A percentile compares a stretch with the other conserved stretches of the same genome.
These are phyloP conservation scores for Viola pubescens DNA, from an alignment of 441 rosid genomes.

Conservation along the genomic window DNA sequence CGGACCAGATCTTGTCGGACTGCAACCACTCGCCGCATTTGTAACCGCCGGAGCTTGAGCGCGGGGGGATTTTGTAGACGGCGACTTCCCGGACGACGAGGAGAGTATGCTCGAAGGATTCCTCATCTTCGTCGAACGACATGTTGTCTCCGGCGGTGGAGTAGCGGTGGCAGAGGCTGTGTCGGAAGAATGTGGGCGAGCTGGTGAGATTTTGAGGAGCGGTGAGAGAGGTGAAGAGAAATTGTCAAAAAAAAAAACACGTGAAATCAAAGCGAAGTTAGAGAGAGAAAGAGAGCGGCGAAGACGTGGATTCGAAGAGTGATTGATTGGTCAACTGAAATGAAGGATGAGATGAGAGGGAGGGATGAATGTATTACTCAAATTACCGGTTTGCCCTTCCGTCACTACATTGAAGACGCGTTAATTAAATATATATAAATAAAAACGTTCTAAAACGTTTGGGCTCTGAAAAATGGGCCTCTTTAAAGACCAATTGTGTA, in stretches of 20 bases:
- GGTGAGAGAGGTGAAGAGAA: slow-evolving; percentile 1
- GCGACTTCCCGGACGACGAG: slow-evolving; percentile 90
- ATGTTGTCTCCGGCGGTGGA: slow-evolving; percentile 14
- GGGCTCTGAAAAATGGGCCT: background rate
- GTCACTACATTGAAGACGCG: too few species aligned
- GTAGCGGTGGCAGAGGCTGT: too few species aligned
- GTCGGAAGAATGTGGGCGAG: too few species aligned
- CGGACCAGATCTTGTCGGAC: slow-evolving; percentile 98
- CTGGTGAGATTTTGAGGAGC: background rate
- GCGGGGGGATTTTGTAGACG: slow-evolving; percentile 90
- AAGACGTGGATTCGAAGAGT: slow-evolving; percentile 28
- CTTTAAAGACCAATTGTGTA: background rate
- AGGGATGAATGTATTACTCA: background rate
- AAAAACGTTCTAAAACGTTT: background rate
- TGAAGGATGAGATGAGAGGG: too few species aligned
- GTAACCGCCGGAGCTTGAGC: slow-evolving; percentile 91
- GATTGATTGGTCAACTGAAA: background rate
- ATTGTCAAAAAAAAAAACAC: background rate
- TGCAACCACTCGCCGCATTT: slow-evolving; percentile 99
- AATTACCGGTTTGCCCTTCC: slow-evolving; percentile 9
- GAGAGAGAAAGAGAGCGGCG: slow-evolving; percentile 9
- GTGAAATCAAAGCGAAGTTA: too few species aligned
- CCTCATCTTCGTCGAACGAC: slow-evolving; percentile 90
- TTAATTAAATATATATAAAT: too few species aligned
- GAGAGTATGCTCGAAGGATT: slow-evolving; percentile 84